Conservation (phyloP, 164 flowering plant species). For the Piper longum region DNA sequence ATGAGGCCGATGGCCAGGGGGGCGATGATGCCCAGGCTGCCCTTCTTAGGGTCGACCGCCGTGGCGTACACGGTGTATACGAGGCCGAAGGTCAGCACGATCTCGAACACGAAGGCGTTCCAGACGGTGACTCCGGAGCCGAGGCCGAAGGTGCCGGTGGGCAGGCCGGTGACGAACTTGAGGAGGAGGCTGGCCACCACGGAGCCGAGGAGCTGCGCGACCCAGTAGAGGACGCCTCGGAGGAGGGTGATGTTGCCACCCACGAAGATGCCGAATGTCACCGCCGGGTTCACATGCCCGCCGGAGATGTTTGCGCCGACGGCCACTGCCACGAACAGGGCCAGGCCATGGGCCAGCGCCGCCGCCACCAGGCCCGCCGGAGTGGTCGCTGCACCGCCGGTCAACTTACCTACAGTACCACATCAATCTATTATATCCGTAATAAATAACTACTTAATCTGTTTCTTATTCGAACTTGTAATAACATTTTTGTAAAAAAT, state of each 20-base stretch:
- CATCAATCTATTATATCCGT: background rate
- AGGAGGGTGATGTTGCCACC: slow-evolving; percentile 42
- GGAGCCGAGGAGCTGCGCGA: slow-evolving; percentile 41
- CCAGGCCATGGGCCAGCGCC: slow-evolving; percentile 30
- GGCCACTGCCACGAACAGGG: slow-evolving; percentile 36
- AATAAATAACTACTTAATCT: no score
- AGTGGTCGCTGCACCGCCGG: slow-evolving; percentile 18
- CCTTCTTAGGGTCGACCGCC: slow-evolving; percentile 14
- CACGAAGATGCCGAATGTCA: slow-evolving; percentile 38
- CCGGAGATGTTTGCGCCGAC: slow-evolving; percentile 44
- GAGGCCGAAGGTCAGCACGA: slow-evolving; percentile 10
- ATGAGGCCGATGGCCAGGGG: slow-evolving; percentile 44
- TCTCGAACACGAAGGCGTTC: slow-evolving; percentile 9
- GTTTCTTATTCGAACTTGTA: no score
- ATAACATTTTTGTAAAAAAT: no score
- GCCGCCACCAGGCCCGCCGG: slow-evolving; percentile 32
- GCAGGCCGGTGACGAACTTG: slow-evolving; percentile 21
- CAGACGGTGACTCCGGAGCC: slow-evolving; percentile 6
- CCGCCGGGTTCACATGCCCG: slow-evolving; percentile 52
- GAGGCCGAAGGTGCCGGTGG: slow-evolving; percentile 5
- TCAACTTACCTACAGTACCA: slow-evolving; percentile 20
- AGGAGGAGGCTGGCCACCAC: slow-evolving; percentile 33
- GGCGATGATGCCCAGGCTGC: slow-evolving; percentile 32
- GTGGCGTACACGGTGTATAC: slow-evolving; percentile 11
- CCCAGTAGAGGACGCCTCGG: slow-evolving; percentile 34